Conservation (phyloP, 2,329 filamentous ascomycete species). For the Pseudocercospora macadamiae region DNA sequence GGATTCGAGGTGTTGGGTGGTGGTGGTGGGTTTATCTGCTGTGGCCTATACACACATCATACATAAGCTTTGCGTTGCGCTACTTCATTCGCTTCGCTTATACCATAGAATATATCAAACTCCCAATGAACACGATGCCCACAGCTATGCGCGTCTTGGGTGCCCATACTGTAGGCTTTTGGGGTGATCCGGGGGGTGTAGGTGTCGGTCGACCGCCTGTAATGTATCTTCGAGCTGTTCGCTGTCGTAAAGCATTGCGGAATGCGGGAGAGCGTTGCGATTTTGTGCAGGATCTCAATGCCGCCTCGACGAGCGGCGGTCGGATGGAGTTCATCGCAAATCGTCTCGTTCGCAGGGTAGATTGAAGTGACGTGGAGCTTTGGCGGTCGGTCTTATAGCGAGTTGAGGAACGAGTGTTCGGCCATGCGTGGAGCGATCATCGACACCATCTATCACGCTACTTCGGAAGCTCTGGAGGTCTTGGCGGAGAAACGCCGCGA, state of each 20-base stretch:
- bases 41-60: too few species aligned
- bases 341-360: too few species aligned
- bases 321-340: slow-evolving; percentile 28
- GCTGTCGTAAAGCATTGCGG: slow-evolving; percentile 25
- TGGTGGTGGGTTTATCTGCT: slow-evolving; percentile 36
- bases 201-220: slow-evolving; percentile 31
- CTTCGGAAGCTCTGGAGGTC: neutral
- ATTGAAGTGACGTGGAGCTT: too few species aligned
- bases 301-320: slow-evolving; percentile 28
- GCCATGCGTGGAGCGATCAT: neutral
- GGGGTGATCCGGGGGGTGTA: slow-evolving; percentile 35
- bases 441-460: neutral
- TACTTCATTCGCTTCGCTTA: too few species aligned
- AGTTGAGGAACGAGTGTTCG: neutral
- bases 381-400: too few species aligned
- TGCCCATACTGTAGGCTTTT: slow-evolving; percentile 40
- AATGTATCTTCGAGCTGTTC: slow-evolving; percentile 28
- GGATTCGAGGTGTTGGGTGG: slow-evolving; percentile 53
- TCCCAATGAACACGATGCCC: slow-evolving; percentile 56
- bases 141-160: slow-evolving; percentile 49
- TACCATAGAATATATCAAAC: slow-evolving; percentile 64
- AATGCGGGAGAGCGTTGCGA: slow-evolving; percentile 24
- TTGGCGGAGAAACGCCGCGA: too few species aligned
- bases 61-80: too few species aligned
- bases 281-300: slow-evolving; percentile 26